Percentiles rank a stretch among this genome's conserved stretches.
phyloP scores from a whole-genome alignment of 2,329 filamentous ascomycete species.

The Alternaria hordeiaustralica region DNA sequence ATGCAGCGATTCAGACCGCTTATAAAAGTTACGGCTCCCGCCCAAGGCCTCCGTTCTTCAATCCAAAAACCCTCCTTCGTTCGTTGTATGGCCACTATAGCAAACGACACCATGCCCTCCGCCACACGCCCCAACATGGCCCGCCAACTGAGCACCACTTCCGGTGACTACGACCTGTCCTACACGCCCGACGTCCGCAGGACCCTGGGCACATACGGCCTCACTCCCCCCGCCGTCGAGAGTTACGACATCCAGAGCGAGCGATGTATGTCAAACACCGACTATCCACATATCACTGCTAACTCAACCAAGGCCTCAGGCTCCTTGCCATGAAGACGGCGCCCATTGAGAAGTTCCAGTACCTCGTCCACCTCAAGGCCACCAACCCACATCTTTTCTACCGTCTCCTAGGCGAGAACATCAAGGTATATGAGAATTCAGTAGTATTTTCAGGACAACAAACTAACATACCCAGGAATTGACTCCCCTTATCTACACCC shows the following conservation, averaged over 20 bases:
- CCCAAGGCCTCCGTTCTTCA: constrained; percentile 22
- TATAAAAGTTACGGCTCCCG: constrained; percentile 44
- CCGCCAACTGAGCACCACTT: constrained; percentile 50
- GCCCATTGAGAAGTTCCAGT: constrained; percentile 81
- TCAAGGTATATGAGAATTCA: constrained; percentile 53
- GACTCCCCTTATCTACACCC: constrained; percentile 86
- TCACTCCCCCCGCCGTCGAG: constrained; percentile 59
- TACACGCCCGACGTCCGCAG: constrained; percentile 58
- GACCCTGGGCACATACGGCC: constrained; percentile 60
- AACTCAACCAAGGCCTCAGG: constrained; percentile 68
- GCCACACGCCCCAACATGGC: constrained; percentile 46
- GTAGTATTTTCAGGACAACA: background rate
- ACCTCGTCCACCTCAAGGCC: constrained; percentile 76
- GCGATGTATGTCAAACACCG: constrained; percentile 52
- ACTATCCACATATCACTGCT: constrained; percentile 36
- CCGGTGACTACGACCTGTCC: constrained; percentile 58
- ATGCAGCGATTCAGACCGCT: constrained; percentile 44
- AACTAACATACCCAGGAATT: constrained; percentile 62
- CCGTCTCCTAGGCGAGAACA: constrained; percentile 76
- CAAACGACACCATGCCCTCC: constrained; percentile 42
- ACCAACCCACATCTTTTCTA: constrained; percentile 84
- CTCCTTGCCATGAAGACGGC: constrained; percentile 75
- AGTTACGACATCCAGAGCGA: constrained; percentile 57
- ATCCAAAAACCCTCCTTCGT: constrained; percentile 20
- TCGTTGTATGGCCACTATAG: constrained; percentile 45